Evolutionary conservation across 495 filamentous ascomycete species (phyloP).

Genomic region (Talaromyces trachyspermus): DNA sequence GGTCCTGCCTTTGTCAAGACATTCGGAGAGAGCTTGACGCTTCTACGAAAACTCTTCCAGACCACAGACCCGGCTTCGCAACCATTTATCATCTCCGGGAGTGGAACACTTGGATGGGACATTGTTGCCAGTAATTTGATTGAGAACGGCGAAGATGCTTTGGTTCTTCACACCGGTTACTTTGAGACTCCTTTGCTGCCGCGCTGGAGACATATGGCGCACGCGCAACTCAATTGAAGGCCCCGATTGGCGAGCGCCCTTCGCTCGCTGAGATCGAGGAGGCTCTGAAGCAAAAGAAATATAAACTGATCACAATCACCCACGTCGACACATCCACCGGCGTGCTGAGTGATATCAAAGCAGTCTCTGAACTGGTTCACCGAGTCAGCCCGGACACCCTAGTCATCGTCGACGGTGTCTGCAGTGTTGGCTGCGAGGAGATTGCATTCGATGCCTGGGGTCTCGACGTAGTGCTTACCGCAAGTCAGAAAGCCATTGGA

Average conservation of each 20-base stretch:
- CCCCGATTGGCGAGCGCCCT: constrained; percentile 82
- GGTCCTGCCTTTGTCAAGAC: constrained; percentile 77
- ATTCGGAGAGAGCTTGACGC: constrained; percentile 82
- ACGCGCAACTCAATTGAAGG: constrained; percentile 80
- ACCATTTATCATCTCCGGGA: constrained; percentile 88
- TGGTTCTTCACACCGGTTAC: constrained; percentile 94
- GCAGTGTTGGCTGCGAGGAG: constrained; percentile 92
- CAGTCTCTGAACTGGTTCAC: constrained; percentile 72
- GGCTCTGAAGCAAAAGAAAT: constrained; percentile 78
- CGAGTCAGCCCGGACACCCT: constrained; percentile 83
- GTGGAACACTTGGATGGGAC: constrained; percentile 95
- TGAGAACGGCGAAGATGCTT: constrained; percentile 79
- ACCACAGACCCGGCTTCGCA: constrained; percentile 73
- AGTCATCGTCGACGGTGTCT: constrained; percentile 89
- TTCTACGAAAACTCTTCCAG: constrained; percentile 90
- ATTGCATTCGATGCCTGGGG: constrained; percentile 93
- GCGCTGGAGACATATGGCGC: constrained; percentile 88
- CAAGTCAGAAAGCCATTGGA: constrained; percentile 93
- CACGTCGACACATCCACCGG: constrained; percentile 97
- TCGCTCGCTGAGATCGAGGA: constrained; percentile 78
- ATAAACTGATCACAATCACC: constrained; percentile 88
- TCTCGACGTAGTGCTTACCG: constrained; percentile 86
- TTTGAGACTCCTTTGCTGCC: constrained; percentile 91
- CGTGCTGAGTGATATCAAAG: constrained; percentile 83
- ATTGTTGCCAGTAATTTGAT: constrained; percentile 84